phyloP scores from a whole-genome alignment of 1,284 basidiomycete species.

The Ganoderma sinense region DNA sequence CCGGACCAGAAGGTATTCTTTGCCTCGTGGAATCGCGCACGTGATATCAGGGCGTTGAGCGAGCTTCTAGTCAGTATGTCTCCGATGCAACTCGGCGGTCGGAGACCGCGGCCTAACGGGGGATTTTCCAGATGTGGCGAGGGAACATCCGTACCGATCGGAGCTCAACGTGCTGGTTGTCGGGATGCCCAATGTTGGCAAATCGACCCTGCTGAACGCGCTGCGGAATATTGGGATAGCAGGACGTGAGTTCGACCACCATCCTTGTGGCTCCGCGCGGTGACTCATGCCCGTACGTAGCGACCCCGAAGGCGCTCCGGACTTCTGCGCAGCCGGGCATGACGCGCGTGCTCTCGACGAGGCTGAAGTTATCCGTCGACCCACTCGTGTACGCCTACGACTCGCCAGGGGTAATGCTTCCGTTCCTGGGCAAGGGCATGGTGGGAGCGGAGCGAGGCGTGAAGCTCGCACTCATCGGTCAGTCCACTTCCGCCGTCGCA shows the following conservation, averaged over 20 bases:
- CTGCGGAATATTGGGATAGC: constrained; percentile 89
- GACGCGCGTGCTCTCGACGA: constrained; percentile 85
- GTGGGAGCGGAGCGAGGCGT: constrained; percentile 90
- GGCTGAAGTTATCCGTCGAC: constrained; percentile 80
- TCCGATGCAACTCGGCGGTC: constrained; percentile 3
- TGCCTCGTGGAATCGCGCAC: constrained; percentile 71
- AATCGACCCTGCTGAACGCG: constrained; percentile 93
- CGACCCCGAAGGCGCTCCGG: constrained; percentile 85
- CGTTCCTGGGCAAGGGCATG: constrained; percentile 89
- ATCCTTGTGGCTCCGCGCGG: constrained; percentile 1
- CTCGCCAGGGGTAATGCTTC: constrained; percentile 97
- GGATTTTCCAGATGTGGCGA: constrained; percentile 70
- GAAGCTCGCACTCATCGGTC: constrained; percentile 93
- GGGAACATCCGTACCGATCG: constrained; percentile 67
- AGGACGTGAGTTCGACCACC: constrained; percentile 64
- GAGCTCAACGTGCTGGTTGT: constrained; percentile 90
- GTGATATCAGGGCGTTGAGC: constrained; percentile 69
- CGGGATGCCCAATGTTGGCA: constrained; percentile 99
- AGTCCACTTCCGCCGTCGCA: constrained; percentile 31
- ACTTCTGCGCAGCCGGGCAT: constrained; percentile 92
- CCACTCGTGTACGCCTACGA: constrained; percentile 95
- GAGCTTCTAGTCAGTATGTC: constrained; percentile 77
- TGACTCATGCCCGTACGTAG: constrained; percentile 36
- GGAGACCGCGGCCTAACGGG: constrained; percentile 6
- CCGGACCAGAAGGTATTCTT: constrained; percentile 73